Conservation (phyloP, 2,329 filamentous ascomycete species). For the Nemania serpens region DNA sequence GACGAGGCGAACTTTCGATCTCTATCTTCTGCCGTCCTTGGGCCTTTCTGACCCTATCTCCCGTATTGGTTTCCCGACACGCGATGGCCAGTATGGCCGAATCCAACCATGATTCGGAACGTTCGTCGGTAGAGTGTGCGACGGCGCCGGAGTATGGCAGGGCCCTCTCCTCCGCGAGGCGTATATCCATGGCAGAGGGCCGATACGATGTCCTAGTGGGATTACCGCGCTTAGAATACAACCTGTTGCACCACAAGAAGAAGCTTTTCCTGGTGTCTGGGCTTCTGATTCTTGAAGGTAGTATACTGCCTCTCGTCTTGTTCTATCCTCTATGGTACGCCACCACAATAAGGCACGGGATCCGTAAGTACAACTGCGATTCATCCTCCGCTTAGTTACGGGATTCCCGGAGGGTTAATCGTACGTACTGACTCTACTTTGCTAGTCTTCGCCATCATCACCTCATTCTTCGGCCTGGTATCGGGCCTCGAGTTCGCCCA, state of each 20-base stretch:
- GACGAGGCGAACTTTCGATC: too few species aligned
- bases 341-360: constrained; percentile 44
- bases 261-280: constrained; percentile 53
- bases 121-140: neutral
- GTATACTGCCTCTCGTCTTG: constrained; percentile 55
- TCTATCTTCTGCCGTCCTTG: too few species aligned
- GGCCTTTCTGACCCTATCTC: too few species aligned
- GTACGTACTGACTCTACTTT: neutral
- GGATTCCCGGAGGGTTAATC: neutral
- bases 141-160: constrained; percentile 22
- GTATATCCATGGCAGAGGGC: constrained; percentile 23
- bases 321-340: constrained; percentile 55
- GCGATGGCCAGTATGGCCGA: constrained; percentile 23
- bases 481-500: constrained; percentile 59
- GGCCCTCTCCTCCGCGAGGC: constrained; percentile 17
- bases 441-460: constrained; percentile 56
- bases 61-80: neutral
- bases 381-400: neutral
- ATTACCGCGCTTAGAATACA: constrained; percentile 45
- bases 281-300: constrained; percentile 53
- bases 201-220: constrained; percentile 31
- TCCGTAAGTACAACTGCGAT: constrained; percentile 39
- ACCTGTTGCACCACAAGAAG: constrained; percentile 44
- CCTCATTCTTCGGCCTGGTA: constrained; percentile 60
- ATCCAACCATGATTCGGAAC: constrained; percentile 12